Evolutionary conservation across 371 early-diverging fungal species (phyloP).

Genomic region (Rhizopus sp.): DNA sequence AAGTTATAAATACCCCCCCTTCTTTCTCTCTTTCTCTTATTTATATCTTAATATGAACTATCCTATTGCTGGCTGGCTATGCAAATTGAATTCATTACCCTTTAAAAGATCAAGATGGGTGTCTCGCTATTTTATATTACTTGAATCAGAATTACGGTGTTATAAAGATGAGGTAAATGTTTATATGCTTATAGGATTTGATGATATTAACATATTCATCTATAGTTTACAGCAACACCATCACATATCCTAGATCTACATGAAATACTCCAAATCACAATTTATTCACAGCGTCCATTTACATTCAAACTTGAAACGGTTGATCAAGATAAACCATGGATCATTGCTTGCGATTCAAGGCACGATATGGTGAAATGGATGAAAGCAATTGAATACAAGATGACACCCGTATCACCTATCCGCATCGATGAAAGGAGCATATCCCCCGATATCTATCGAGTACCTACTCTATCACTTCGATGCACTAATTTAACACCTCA

Average conservation of each 20-base stretch:
- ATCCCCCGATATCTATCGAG: conserved; percentile 16
- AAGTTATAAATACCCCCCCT: not conserved
- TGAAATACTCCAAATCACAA: conserved; percentile 15
- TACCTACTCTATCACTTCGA: conserved; percentile 19
- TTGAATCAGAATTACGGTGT: conserved; percentile 25
- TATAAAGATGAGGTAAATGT: conserved; percentile 28
- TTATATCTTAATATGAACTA: conserved; percentile 1
- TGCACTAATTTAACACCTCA: conserved; percentile 16
- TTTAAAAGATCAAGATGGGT: conserved; percentile 28
- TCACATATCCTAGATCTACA: conserved; percentile 18
- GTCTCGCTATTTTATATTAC: conserved; percentile 28
- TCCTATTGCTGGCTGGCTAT: conserved; percentile 28
- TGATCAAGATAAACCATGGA: conserved; percentile 20
- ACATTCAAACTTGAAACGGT: conserved; percentile 17
- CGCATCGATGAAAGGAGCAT: not conserved
- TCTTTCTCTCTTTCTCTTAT: not conserved
- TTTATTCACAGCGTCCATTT: conserved; percentile 14
- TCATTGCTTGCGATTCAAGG: conserved; percentile 27
- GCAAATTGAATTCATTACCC: conserved; percentile 22
- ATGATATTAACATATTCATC: not conserved
- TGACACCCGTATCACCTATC: not conserved
- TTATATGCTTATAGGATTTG: not conserved
- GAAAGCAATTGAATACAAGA: conserved; percentile 19
- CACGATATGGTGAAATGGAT: conserved; percentile 27
- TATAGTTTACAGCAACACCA: conserved; percentile 19